Evolutionary conservation across 23 red algal species (phyloP).

Genomic region (Gracilaria caudata): DNA sequence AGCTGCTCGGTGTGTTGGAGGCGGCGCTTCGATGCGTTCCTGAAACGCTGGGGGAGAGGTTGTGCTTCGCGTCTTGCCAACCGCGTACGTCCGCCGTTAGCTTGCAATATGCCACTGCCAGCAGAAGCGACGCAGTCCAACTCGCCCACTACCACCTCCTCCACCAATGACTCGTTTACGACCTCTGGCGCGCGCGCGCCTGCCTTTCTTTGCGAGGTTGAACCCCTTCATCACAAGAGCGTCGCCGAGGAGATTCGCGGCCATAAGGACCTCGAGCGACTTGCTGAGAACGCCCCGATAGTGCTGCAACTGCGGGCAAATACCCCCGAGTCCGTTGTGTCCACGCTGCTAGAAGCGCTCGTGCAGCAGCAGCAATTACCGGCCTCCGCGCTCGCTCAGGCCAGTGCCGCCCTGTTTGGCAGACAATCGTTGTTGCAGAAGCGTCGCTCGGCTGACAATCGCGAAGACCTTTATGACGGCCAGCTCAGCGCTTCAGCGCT

Average conservation of each 20-base stretch:
- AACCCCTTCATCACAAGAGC: slow-evolving; percentile 56
- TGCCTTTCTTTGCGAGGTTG: slow-evolving; percentile 65
- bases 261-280: slow-evolving; percentile 64
- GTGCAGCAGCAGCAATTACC: slow-evolving; percentile 40
- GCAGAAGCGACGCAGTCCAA: neutral
- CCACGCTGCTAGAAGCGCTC: slow-evolving; percentile 48
- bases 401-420: slow-evolving; percentile 42
- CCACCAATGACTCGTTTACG: neutral
- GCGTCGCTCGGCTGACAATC: slow-evolving; percentile 23
- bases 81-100: neutral
- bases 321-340: slow-evolving; percentile 43
- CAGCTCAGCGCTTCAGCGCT: slow-evolving; percentile 4
- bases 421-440: slow-evolving; percentile 27
- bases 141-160: neutral
- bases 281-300: slow-evolving; percentile 64
- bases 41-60: no score
- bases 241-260: slow-evolving; percentile 71
- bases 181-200: neutral
- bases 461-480: slow-evolving; percentile 51
- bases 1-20: no score
- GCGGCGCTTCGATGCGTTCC: no score
- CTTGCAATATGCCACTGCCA: neutral
- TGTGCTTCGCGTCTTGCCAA: neutral
- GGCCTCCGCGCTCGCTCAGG: slow-evolving; percentile 20
- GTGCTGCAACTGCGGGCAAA: slow-evolving; percentile 51